A percentile compares a stretch with the other conserved stretches of the same genome.
Evolutionary conservation across 352 stramenopile genomes (phyloP).

Genomic region (Phytophthora fragariae): DNA sequence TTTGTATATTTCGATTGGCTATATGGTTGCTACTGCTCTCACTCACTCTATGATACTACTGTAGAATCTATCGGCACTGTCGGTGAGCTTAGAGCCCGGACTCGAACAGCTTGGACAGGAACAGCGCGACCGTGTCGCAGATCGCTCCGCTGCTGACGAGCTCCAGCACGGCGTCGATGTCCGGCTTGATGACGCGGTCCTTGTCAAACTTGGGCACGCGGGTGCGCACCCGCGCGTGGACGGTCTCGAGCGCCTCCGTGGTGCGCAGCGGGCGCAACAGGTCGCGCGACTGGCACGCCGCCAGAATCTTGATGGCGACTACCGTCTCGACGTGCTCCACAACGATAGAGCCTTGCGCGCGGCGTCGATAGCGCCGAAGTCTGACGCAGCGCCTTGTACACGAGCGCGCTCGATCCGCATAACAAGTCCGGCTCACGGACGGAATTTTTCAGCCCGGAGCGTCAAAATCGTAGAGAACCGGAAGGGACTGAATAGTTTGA

Average conservation of each 20-base stretch:
- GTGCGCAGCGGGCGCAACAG: constrained; percentile 66
- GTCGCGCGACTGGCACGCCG: constrained; percentile 90
- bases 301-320: constrained; percentile 89
- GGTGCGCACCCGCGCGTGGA: constrained; percentile 82
- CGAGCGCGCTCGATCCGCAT: too few relatives aligned
- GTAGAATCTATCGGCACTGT: not conserved
- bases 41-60: not conserved
- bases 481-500: too few relatives aligned
- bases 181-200: constrained; percentile 89
- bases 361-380: constrained; percentile 18
- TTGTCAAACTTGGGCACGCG: constrained; percentile 71
- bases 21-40: not conserved
- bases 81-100: constrained; percentile 40
- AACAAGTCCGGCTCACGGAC: too few relatives aligned
- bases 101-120: constrained; percentile 61
- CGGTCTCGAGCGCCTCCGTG: constrained; percentile 77
- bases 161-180: constrained; percentile 86
- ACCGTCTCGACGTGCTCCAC: constrained; percentile 91
- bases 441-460: too few relatives aligned
- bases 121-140: constrained; percentile 64
- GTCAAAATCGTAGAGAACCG: too few relatives aligned
- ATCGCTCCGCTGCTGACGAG: constrained; percentile 80
- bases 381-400: too few relatives aligned
- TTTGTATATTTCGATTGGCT: not conserved
- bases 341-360: constrained; percentile 88